phyloP scores from a whole-genome alignment of 805 yeast genomes.

The Trichomonascus vanleenenianus region DNA sequence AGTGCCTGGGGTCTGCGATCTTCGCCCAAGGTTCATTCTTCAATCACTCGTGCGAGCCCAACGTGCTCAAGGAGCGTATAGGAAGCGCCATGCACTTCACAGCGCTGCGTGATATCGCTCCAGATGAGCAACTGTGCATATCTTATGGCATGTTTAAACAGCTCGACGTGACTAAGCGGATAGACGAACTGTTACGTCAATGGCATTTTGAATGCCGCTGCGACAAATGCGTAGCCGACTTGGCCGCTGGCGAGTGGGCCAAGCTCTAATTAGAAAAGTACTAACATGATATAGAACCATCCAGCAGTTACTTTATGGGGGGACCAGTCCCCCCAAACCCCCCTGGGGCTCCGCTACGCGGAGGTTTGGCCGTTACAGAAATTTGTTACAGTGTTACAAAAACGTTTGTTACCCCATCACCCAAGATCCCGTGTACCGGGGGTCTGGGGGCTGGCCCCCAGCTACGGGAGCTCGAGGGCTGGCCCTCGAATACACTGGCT shows the following conservation, averaged over 20 bases:
- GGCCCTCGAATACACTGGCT: too few species aligned
- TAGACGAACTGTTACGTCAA: slow-evolving; percentile 35
- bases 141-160: slow-evolving; percentile 48
- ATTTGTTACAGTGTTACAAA: too few species aligned
- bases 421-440: too few species aligned
- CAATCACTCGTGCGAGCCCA: slow-evolving; percentile 59
- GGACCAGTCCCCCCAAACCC: too few species aligned
- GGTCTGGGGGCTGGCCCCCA: too few species aligned
- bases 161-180: slow-evolving; percentile 36
- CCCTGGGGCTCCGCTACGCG: too few species aligned
- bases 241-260: not conserved
- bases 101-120: slow-evolving; percentile 33
- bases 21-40: slow-evolving; percentile 59
- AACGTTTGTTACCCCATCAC: too few species aligned
- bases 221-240: slow-evolving; percentile 31
- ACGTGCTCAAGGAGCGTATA: slow-evolving; percentile 38
- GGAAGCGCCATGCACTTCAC: slow-evolving; percentile 36
- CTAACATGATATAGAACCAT: too few species aligned
- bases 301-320: too few species aligned
- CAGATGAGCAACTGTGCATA: slow-evolving; percentile 48
- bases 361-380: too few species aligned
- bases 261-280: too few species aligned
- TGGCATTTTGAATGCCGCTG: slow-evolving; percentile 61
- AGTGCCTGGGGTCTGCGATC: slow-evolving; percentile 52
- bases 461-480: too few species aligned